phyloP scores from a whole-genome alignment of 805 yeast species.

The Yarrowia sp. region DNA sequence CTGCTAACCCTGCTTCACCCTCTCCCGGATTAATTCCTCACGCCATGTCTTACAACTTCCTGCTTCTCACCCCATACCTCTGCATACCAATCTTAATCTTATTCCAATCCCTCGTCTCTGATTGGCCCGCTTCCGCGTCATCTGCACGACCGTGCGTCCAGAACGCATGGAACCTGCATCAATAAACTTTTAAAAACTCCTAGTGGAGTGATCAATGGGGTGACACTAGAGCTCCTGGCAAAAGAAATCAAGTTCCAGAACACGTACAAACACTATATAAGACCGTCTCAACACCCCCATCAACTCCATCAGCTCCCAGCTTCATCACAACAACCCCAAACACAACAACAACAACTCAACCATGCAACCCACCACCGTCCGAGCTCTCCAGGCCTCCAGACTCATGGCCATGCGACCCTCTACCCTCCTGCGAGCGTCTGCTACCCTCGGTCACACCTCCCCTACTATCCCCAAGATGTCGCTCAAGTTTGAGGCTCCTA shows the following conservation, averaged over 20 bases:
- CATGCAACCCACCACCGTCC: constrained; percentile 32
- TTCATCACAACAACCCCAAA: neutral
- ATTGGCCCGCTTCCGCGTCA: neutral
- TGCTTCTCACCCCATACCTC: too few relatives aligned
- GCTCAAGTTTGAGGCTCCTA: constrained; percentile 16
- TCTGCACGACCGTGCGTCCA: neutral
- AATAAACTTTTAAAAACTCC: too few relatives aligned
- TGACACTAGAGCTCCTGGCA: neutral
- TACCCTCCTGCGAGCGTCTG: constrained; percentile 3
- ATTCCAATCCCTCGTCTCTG: too few relatives aligned
- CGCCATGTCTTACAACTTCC: too few relatives aligned
- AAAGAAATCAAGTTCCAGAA: too few relatives aligned
- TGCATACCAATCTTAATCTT: too few relatives aligned
- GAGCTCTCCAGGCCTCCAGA: constrained; percentile 37
- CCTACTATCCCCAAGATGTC: constrained; percentile 10
- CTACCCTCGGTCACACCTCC: neutral
- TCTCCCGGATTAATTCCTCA: neutral
- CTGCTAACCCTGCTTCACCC: too few relatives aligned
- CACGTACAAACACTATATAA: neutral
- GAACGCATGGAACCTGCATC: constrained; percentile 18
- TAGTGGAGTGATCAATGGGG: constrained; percentile 36
- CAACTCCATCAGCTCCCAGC: neutral
- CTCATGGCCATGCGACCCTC: constrained; percentile 34
- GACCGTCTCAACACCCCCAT: too few relatives aligned
- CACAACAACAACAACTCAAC: constrained; percentile 2